Base-by-base conservation (phyloP, 495 filamentous ascomycete species). In the Xylaria cubensis region DNA sequence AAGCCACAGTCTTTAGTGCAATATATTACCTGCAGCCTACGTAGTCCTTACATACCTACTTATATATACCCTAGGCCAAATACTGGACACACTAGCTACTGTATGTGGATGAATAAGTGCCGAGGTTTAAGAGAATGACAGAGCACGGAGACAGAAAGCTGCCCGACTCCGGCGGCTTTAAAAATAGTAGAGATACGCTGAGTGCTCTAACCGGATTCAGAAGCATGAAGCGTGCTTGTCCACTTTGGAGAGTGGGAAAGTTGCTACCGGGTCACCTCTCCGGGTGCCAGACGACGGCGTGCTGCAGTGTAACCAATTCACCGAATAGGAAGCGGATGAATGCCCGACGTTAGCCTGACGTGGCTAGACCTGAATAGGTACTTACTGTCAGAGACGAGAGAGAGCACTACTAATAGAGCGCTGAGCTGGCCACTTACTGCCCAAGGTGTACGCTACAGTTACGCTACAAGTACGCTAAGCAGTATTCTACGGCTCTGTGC, bases 181-280 rank as follows among this genome's bases (percentile, higher is more conserved):
- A 26, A 24, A 55, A 55, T 55, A 29, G 36, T 39, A 39, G 8
- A 39, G 36, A 39, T 39, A 39, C 36, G 8, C 6, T 39, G 8
- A 12, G 24, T 9, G 10, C 9, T 24, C 24, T 55, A 29, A 55
- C 51, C 51, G 8, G 24, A 55, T 29, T 55, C 15, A 55, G 51
- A 55, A 55, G 51, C 51, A 55, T 29, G 51, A 29, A 55, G 51
- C 51, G 51, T 55, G 51, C 29, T 55, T 55, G 9, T 51, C 50
- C n/a, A 9, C 50, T 51, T 51, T 7, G n/a, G n/a, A 51, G 50
- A 51, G 50, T n/a, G 46, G 36, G 36, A 39, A 39, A 39, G 36
- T 1, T 39, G 36, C 36, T 15, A 19, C 21, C 21, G 51, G 51
- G 51, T 24, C 51, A 55, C 21, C 12, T 26, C 51, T 55, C 51